Percentiles rank a stretch among this genome's conserved stretches.
phyloP scores from a whole-genome alignment of 148 eudicot genomes.

The Linanthus parryae region DNA sequence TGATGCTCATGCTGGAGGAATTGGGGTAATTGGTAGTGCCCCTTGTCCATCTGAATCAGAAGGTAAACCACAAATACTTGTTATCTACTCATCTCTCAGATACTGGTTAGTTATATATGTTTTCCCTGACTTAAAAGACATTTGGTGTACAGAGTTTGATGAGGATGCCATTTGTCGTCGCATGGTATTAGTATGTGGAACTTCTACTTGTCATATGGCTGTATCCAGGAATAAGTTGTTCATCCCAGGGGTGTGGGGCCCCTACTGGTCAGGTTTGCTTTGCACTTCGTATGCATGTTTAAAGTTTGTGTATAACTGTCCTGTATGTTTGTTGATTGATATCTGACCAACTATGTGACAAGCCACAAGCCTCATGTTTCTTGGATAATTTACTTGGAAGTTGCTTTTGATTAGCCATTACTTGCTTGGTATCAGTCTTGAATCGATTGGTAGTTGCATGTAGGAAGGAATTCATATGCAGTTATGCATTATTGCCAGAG shows the following conservation, averaged over 20 bases:
- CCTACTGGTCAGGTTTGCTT: slow-evolving; percentile 92
- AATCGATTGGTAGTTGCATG: no score
- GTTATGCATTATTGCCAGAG: no score
- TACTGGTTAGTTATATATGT: no score
- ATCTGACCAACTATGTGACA: no score
- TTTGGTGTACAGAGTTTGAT: slow-evolving; percentile 45
- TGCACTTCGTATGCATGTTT: no score
- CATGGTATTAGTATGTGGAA: slow-evolving; percentile 98
- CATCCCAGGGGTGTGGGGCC: slow-evolving; percentile 99
- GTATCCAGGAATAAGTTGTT: slow-evolving; percentile 74
- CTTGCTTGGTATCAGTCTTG: no score
- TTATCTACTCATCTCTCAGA: slow-evolving; percentile 1
- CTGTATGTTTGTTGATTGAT: no score
- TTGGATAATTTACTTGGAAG: no score
- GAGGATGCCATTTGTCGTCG: slow-evolving; percentile 77
- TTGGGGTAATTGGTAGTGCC: slow-evolving; percentile 95
- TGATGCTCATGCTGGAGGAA: slow-evolving; percentile 99
- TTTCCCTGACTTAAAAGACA: slow-evolving; percentile 6
- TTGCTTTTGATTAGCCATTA: no score
- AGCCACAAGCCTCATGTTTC: no score
- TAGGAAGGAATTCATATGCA: no score
- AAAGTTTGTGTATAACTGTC: no score
- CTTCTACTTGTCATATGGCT: slow-evolving; percentile 99
- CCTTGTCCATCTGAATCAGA: slow-evolving; percentile 33
- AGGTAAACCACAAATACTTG: slow-evolving; percentile 20